These are phyloP conservation scores for Neurospora tetrasperma DNA, from an alignment of 495 filamentous ascomycete genomes.

Conservation along the genomic window DNA sequence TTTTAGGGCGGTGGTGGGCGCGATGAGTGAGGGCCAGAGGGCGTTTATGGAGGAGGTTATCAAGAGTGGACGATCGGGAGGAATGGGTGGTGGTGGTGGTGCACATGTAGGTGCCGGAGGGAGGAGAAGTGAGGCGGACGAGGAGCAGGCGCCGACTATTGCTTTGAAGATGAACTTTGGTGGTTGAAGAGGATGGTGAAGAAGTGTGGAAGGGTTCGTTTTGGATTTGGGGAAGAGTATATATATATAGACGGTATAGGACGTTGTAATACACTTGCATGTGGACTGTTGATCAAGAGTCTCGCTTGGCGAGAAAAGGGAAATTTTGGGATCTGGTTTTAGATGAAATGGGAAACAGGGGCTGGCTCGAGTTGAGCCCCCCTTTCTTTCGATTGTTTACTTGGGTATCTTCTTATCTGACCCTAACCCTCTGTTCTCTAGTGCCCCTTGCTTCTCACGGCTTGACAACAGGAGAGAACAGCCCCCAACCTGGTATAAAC, in stretches of 20 bases:
- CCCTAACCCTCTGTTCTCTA: background rate
- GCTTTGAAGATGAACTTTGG: constrained; percentile 90
- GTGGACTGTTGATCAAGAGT: background rate
- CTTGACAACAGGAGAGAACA: background rate
- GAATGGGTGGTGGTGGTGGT: constrained; percentile 8
- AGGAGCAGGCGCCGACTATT: constrained; percentile 68
- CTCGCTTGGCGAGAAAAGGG: background rate
- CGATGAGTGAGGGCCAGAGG: constrained; percentile 61
- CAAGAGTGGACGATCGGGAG: constrained; percentile 38
- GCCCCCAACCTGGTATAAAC: background rate
- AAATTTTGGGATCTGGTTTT: background rate
- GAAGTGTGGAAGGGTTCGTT: background rate
- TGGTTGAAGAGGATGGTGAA: constrained; percentile 6
- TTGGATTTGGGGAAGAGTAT: background rate
- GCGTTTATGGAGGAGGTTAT: constrained; percentile 77
- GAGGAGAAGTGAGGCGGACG: constrained; percentile 26
- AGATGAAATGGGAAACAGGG: background rate
- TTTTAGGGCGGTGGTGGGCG: constrained; percentile 66
- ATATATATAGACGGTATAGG: background rate
- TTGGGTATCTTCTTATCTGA: background rate
- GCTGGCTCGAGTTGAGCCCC: background rate
- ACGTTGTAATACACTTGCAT: background rate
- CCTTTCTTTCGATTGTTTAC: background rate
- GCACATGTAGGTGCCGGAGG: background rate
- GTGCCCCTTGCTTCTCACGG: background rate